Evolutionary conservation across 768 basidiomycete species (phyloP).

Genomic region (Phaffia tasmanica): DNA sequence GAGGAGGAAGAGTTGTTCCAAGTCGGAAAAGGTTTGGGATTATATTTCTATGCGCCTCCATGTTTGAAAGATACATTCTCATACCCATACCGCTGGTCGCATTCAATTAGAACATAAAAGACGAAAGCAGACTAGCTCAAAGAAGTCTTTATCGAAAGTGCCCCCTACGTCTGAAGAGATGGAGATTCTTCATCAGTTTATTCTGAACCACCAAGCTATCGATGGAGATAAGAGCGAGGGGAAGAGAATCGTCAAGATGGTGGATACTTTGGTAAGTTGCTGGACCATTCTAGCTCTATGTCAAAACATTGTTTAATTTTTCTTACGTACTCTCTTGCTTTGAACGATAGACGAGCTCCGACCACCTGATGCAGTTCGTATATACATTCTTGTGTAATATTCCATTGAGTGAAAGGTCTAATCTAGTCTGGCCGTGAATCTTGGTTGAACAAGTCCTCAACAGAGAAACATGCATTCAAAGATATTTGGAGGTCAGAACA

Average conservation of each 20-base stretch:
- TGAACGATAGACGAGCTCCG: neutral
- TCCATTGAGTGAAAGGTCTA: constrained; percentile 61
- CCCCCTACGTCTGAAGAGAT: constrained; percentile 66
- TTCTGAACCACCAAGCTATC: constrained; percentile 48
- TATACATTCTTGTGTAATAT: constrained; percentile 53
- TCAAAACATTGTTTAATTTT: neutral
- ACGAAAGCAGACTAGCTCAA: constrained; percentile 47
- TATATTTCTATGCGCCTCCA: constrained; percentile 30
- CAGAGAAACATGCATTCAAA: constrained; percentile 60
- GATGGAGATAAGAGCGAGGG: constrained; percentile 12
- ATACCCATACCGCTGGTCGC: too few species aligned
- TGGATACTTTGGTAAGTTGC: constrained; percentile 59
- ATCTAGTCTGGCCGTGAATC: constrained; percentile 1
- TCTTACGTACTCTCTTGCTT: neutral
- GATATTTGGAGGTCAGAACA: constrained; percentile 55
- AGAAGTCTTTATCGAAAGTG: constrained; percentile 55
- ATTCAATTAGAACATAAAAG: constrained; percentile 46
- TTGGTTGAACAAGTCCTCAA: neutral
- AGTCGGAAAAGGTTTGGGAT: constrained; percentile 53
- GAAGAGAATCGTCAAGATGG: constrained; percentile 54
- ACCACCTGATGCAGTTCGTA: constrained; percentile 14
- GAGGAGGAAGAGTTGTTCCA: constrained; percentile 55
- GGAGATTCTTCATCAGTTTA: constrained; percentile 55
- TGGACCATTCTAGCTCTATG: constrained; percentile 37
- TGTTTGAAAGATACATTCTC: too few species aligned